Evolutionary conservation across 2,329 filamentous ascomycete genomes (phyloP).

Genomic region (Thielaviopsis populi): DNA sequence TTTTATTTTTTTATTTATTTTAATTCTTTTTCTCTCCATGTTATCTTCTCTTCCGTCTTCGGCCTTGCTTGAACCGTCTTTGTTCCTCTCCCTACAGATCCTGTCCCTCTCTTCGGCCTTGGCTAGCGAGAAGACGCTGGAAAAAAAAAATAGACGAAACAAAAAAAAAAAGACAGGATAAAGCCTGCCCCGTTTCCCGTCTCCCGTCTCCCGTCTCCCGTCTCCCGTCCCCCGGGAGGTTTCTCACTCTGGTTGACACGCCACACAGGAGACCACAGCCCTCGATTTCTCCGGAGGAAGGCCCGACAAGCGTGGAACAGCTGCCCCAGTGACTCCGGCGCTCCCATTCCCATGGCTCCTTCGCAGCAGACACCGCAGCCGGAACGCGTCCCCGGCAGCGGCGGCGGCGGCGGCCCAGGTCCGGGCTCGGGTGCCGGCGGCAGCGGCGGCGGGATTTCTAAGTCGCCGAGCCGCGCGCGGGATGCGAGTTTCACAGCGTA

Average conservation of each 20-base stretch:
- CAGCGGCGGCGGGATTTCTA: constrained; percentile 27
- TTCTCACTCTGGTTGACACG: background rate
- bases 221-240: too few species aligned
- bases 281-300: background rate
- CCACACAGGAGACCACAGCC: background rate
- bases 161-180: too few species aligned
- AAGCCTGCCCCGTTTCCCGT: background rate
- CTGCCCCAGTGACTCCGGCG: too few species aligned
- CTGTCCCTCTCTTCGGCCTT: background rate
- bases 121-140: background rate
- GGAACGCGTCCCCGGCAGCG: background rate
- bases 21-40: background rate
- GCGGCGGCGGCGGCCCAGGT: background rate
- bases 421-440: constrained; percentile 12
- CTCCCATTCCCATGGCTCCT: background rate
- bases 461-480: constrained; percentile 31
- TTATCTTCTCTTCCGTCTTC: background rate
- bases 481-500: constrained; percentile 35
- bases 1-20: background rate
- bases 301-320: background rate
- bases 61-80: background rate
- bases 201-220: too few species aligned
- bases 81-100: background rate
- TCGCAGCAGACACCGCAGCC: background rate
- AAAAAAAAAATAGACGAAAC: too few species aligned